Conservation (phyloP, 345 rosid species). For the Gossypium stocksii region DNA sequence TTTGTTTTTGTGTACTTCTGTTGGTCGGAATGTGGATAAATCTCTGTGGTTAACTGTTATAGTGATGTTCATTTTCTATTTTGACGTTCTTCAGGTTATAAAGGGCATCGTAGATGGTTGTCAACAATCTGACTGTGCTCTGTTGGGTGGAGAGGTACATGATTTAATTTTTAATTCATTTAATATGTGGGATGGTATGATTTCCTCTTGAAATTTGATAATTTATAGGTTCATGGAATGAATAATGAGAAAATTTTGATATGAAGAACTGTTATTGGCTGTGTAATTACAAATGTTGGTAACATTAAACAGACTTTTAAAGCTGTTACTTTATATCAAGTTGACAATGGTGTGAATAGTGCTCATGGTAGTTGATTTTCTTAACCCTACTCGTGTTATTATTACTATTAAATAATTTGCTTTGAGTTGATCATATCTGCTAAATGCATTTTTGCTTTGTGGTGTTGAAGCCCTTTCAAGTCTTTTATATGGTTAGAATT, state of each 20-base stretch:
- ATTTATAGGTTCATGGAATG: background rate
- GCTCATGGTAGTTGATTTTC: background rate
- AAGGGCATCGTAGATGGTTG: conserved; percentile 96
- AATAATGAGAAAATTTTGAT: background rate
- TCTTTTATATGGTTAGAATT: background rate
- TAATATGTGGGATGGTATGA: background rate
- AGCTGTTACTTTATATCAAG: background rate
- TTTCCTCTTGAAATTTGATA: background rate
- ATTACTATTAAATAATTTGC: background rate
- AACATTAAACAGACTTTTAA: background rate
- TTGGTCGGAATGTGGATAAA: background rate
- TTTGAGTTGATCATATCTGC: background rate
- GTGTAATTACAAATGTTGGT: background rate
- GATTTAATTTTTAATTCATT: background rate
- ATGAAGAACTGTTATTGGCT: background rate
- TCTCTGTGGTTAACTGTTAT: background rate
- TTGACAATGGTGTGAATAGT: background rate
- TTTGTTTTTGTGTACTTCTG: background rate
- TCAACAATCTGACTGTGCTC: conserved; percentile 67
- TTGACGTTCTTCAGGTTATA: conserved; percentile 51
- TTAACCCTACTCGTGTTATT: background rate
- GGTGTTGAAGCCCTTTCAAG: background rate
- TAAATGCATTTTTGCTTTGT: background rate
- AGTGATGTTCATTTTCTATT: background rate
- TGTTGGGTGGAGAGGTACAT: conserved; percentile 92